Evolutionary conservation across 768 basidiomycete genomes (phyloP).

Genomic region (Mycena vulgaris): DNA sequence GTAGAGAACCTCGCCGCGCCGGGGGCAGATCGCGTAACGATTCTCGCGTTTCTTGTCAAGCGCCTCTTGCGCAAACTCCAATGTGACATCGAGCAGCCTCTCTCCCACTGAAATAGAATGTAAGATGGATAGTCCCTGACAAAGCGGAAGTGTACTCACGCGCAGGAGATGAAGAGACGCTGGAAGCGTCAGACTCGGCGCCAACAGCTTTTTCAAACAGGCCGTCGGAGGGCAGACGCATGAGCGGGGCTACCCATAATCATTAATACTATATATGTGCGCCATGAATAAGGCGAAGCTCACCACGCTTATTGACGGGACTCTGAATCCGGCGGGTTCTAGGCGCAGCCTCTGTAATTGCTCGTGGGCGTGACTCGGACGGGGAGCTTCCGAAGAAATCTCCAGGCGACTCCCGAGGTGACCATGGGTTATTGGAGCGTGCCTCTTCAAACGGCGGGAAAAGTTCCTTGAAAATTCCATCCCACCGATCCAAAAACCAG

Average conservation of each 20-base stretch:
- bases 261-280: not conserved
- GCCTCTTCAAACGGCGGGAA: slow-evolving; percentile 42
- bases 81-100: slow-evolving; percentile 44
- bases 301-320: slow-evolving; percentile 1
- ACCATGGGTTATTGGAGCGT: not conserved
- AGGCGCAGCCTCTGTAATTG: slow-evolving; percentile 7
- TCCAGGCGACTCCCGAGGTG: not conserved
- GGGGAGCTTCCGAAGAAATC: not conserved
- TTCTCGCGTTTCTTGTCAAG: slow-evolving; percentile 23
- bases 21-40: slow-evolving; percentile 1
- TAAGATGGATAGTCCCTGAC: not conserved
- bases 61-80: slow-evolving; percentile 36
- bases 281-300: not conserved
- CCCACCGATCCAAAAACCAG: slow-evolving; percentile 56
- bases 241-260: slow-evolving; percentile 4
- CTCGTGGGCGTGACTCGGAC: not conserved
- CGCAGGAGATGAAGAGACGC: slow-evolving; percentile 35
- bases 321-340: not conserved
- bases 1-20: not conserved
- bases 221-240: slow-evolving; percentile 32
- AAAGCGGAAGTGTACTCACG: slow-evolving; percentile 24
- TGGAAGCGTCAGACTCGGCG: slow-evolving; percentile 34
- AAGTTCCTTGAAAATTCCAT: slow-evolving; percentile 49
- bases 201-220: slow-evolving; percentile 25
- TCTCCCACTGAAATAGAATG: slow-evolving; percentile 40